Evolutionary conservation across 139 green algal species (phyloP).

Genomic region (Marvania coccoides): DNA sequence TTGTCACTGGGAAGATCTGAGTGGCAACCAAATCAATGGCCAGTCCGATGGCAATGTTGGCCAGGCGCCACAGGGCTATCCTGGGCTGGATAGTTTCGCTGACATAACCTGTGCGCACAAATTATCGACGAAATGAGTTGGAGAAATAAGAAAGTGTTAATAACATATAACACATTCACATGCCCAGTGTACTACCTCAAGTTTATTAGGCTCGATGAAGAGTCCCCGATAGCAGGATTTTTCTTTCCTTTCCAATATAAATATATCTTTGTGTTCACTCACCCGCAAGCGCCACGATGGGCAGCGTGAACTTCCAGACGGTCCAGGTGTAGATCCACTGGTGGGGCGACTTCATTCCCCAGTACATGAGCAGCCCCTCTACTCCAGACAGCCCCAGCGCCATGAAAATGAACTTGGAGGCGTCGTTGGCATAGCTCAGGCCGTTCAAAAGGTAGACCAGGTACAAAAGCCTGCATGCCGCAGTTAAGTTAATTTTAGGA

Average conservation of each 20-base stretch:
- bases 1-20: conserved; percentile 4
- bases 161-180: too few species aligned
- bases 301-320: conserved; percentile 12
- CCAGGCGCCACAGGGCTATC: conserved; percentile 4
- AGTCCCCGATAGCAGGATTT: too few species aligned
- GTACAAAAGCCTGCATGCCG: neutral
- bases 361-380: conserved; percentile 2
- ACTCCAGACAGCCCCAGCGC: neutral
- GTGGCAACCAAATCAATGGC: conserved; percentile 8
- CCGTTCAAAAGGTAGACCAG: conserved; percentile 5
- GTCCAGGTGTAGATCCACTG: neutral
- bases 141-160: neutral
- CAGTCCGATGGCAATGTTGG: conserved; percentile 16
- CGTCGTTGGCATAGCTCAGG: conserved; percentile 2
- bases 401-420: conserved; percentile 19
- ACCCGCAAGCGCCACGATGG: conserved; percentile 8
- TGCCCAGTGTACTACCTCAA: too few species aligned
- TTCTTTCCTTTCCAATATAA: too few species aligned
- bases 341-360: conserved; percentile 4
- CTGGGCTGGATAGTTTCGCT: neutral
- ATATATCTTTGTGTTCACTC: too few species aligned
- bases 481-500: too few species aligned
- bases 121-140: neutral
- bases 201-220: too few species aligned
- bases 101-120: neutral